These are phyloP conservation scores for Platanus orientalis DNA, from an alignment of 164 flowering plant species.

Conservation along the genomic window DNA sequence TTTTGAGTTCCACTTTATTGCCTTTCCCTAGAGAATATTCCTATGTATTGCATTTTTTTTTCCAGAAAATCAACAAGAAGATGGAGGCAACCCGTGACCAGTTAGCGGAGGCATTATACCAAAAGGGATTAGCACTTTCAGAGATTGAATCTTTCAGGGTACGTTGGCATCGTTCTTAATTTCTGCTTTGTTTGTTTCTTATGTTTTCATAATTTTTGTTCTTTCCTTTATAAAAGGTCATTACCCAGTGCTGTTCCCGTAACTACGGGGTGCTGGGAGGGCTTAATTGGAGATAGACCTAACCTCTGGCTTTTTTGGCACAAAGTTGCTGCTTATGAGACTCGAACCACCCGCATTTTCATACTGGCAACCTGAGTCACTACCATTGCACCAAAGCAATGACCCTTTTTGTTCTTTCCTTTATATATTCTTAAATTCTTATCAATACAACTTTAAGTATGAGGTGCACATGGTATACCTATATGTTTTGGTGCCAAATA, in stretches of 20 bases:
- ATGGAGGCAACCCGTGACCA: constrained; percentile 86
- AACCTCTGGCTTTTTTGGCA: too few relatives aligned
- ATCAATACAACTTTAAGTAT: neutral
- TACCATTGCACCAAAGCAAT: too few relatives aligned
- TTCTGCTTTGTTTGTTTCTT: neutral
- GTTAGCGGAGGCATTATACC: constrained; percentile 81
- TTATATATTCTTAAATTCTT: neutral
- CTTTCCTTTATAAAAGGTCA: neutral
- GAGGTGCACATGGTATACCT: too few relatives aligned
- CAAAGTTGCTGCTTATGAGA: too few relatives aligned
- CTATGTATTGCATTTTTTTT: too few relatives aligned
- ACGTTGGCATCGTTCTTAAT: neutral
- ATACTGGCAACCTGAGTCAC: too few relatives aligned
- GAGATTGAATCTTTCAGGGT: constrained; percentile 66
- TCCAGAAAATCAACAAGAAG: constrained; percentile 68
- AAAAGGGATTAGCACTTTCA: constrained; percentile 79
- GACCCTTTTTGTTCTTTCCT: neutral
- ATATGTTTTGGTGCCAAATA: too few relatives aligned
- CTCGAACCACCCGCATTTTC: too few relatives aligned
- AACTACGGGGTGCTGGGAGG: too few relatives aligned
- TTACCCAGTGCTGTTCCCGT: too few relatives aligned
- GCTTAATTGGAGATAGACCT: too few relatives aligned
- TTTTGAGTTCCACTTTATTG: neutral
- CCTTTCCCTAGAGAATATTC: neutral
- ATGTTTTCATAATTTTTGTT: neutral